phyloP scores from a whole-genome alignment of 1,139 yeast genomes.

The Taphrina betulina region DNA sequence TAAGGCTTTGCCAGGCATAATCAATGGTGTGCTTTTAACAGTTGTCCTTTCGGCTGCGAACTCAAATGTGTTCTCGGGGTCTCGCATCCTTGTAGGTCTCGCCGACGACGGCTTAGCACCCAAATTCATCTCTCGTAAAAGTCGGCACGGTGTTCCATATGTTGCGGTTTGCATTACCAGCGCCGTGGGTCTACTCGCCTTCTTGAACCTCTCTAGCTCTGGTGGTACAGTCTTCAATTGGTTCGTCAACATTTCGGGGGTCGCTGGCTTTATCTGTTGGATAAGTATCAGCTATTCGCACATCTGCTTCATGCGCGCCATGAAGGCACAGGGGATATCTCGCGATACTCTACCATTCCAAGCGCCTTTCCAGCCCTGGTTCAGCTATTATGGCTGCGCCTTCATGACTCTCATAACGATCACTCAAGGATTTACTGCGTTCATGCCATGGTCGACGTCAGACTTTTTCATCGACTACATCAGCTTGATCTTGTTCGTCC shows the following conservation, averaged over 20 bases:
- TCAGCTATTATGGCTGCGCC: conserved; percentile 49
- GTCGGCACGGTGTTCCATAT: conserved; percentile 58
- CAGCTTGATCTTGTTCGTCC: conserved; percentile 53
- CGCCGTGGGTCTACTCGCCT: conserved; percentile 55
- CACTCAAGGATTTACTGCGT: conserved; percentile 65
- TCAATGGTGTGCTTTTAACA: conserved; percentile 69
- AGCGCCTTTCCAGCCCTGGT: conserved; percentile 60
- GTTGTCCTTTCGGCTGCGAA: conserved; percentile 74
- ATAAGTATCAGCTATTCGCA: conserved; percentile 53
- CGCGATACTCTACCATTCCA: conserved; percentile 41
- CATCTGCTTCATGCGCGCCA: conserved; percentile 37
- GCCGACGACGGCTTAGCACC: conserved; percentile 66
- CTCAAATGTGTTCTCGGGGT: conserved; percentile 64
- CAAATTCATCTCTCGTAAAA: conserved; percentile 53
- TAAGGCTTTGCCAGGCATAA: conserved; percentile 65
- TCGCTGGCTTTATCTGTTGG: conserved; percentile 57
- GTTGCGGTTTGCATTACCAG: conserved; percentile 51
- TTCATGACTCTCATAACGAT: conserved; percentile 61
- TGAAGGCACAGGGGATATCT: conserved; percentile 35
- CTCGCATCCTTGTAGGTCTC: conserved; percentile 63
- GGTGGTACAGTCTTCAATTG: conserved; percentile 76
- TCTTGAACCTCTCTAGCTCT: conserved; percentile 61
- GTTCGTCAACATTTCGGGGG: conserved; percentile 75
- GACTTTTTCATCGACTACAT: conserved; percentile 61
- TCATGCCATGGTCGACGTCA: conserved; percentile 56